These are phyloP conservation scores for Canna indica DNA, from an alignment of 176 grass and related monocot genomes.

Conservation along the genomic window DNA sequence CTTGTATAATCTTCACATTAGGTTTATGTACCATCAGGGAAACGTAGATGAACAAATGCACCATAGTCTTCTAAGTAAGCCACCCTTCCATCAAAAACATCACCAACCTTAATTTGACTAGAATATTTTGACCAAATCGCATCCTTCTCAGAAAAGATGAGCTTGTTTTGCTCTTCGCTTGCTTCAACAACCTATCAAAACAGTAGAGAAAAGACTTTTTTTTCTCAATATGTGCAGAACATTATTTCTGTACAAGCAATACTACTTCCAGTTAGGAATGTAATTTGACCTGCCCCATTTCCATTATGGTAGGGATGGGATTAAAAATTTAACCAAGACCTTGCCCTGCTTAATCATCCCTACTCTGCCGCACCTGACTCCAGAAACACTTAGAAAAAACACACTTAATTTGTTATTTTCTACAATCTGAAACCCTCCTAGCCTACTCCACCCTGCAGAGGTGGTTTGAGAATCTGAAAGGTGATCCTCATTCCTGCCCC, in stretches of 20 bases:
- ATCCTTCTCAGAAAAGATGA: constrained; percentile 85
- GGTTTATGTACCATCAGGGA: constrained; percentile 69
- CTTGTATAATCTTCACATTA: background rate
- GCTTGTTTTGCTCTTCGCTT: constrained; percentile 65
- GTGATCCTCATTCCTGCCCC: too few relatives aligned
- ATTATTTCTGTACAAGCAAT: background rate
- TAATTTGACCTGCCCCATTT: too few relatives aligned
- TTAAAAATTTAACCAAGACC: too few relatives aligned
- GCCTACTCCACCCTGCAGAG: too few relatives aligned
- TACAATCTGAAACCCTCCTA: too few relatives aligned
- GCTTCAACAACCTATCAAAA: constrained; percentile 42
- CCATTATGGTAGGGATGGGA: too few relatives aligned
- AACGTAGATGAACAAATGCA: constrained; percentile 77
- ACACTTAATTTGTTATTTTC: too few relatives aligned
- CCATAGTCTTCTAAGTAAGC: constrained; percentile 71
- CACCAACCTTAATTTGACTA: constrained; percentile 47
- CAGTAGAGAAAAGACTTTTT: background rate
- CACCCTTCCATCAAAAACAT: constrained; percentile 53
- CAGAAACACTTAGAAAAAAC: too few relatives aligned
- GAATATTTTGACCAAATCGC: constrained; percentile 56
- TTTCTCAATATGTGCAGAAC: background rate
- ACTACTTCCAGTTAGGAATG: too few relatives aligned
- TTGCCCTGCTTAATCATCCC: too few relatives aligned
- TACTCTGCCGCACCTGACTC: too few relatives aligned
- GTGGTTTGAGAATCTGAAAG: too few relatives aligned